These are phyloP conservation scores for Silene latifolia DNA, from an alignment of 148 eudicot species.

Conservation along the genomic window DNA sequence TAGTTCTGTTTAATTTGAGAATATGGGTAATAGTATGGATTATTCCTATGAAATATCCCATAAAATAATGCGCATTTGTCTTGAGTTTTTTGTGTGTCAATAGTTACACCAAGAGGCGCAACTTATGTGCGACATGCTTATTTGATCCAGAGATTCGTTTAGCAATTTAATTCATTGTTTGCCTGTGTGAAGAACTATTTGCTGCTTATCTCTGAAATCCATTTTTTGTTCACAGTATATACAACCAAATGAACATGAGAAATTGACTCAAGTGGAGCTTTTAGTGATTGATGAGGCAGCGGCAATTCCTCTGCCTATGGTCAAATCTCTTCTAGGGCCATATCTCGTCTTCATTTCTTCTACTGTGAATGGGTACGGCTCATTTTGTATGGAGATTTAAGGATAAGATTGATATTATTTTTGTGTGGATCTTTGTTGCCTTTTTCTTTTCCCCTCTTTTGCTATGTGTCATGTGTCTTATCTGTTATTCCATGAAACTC, in stretches of 20 bases:
- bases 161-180: background rate
- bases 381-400: background rate
- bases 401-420: background rate
- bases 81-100: background rate
- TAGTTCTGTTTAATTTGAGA: no score
- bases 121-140: background rate
- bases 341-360: conserved; percentile 94
- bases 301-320: conserved; percentile 86
- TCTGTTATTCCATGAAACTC: background rate
- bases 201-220: background rate
- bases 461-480: background rate
- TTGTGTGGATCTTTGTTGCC: background rate
- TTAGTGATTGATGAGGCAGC: conserved; percentile 99
- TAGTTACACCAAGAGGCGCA: background rate
- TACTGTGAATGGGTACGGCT: conserved; percentile 88
- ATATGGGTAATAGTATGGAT: no score
- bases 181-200: conserved; percentile 3
- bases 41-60: no score
- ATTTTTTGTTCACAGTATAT: conserved; percentile 60
- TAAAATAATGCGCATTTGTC: no score
- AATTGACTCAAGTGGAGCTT: conserved; percentile 91
- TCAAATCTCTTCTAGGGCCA: conserved; percentile 89
- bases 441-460: background rate
- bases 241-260: conserved; percentile 81
- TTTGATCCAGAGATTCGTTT: no score